phyloP scores from a whole-genome alignment of 345 rosid genomes.

The Turritis glabra region DNA sequence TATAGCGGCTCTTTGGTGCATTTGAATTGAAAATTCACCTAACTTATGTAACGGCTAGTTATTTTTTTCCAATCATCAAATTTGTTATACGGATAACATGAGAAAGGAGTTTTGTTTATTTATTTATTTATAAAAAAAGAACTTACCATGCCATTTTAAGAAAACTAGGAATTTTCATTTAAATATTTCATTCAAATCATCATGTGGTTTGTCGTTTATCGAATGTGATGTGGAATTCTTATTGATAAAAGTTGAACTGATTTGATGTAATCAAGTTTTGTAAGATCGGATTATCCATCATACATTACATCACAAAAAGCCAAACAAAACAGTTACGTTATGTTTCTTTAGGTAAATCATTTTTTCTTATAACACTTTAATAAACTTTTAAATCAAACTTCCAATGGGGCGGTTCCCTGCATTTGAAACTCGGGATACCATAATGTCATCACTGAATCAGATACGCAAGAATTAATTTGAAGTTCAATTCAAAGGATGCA shows the following conservation, averaged over 20 bases:
- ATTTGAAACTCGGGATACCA: neutral
- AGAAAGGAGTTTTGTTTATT: neutral
- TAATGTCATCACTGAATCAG: neutral
- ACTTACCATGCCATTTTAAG: neutral
- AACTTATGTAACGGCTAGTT: constrained; percentile 32
- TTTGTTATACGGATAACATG: neutral
- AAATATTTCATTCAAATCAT: too few relatives aligned
- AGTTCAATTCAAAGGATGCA: neutral
- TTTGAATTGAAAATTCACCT: constrained; percentile 14
- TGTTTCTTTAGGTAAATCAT: neutral
- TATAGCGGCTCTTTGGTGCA: constrained; percentile 13
- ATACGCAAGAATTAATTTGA: neutral
- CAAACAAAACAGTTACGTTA: neutral
- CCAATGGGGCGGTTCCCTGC: neutral
- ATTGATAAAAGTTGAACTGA: too few relatives aligned
- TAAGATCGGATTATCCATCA: constrained; percentile 7
- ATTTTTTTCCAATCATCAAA: neutral
- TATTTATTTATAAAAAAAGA: too few relatives aligned
- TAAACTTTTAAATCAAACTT: neutral
- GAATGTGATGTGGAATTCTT: too few relatives aligned
- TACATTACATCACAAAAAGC: neutral
- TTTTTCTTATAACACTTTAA: neutral
- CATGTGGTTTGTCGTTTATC: too few relatives aligned
- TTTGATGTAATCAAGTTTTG: neutral
- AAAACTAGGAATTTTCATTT: too few relatives aligned